Conservation (phyloP, 495 filamentous ascomycete species). For the Melanomma pulvis-pyrius region DNA sequence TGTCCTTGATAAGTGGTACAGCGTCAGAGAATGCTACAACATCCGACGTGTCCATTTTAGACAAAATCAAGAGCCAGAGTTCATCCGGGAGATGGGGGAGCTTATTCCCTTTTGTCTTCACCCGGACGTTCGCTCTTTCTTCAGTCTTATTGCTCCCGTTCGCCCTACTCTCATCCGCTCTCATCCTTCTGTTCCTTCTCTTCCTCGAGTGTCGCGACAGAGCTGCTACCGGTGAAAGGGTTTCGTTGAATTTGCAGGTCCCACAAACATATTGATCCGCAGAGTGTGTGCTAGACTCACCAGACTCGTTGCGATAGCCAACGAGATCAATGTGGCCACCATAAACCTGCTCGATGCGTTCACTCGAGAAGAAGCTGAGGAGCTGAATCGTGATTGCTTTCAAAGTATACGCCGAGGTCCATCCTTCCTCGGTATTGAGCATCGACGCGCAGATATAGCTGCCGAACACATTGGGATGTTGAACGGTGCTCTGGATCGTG, state of each 20-base stretch:
- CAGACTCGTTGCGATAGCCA: background rate
- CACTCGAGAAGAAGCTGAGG: slow-evolving; percentile 64
- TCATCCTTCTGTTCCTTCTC: background rate
- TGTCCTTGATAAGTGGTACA: slow-evolving; percentile 43
- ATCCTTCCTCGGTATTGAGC: slow-evolving; percentile 47
- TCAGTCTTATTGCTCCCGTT: background rate
- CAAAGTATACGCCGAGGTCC: slow-evolving; percentile 56
- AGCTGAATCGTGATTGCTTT: slow-evolving; percentile 56
- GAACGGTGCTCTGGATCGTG: slow-evolving; percentile 54
- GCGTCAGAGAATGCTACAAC: slow-evolving; percentile 47
- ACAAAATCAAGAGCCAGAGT: slow-evolving; percentile 47
- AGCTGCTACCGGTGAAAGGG: background rate
- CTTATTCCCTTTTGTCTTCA: no score
- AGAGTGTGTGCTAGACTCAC: background rate
- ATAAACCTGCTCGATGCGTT: slow-evolving; percentile 50
- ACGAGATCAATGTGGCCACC: slow-evolving; percentile 14
- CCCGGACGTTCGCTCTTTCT: no score
- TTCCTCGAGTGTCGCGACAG: background rate
- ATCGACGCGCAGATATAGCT: slow-evolving; percentile 56
- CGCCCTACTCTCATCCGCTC: background rate
- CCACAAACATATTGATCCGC: background rate
- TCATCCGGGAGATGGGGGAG: slow-evolving; percentile 46
- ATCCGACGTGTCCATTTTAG: slow-evolving; percentile 46
- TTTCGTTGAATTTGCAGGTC: background rate
- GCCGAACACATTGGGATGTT: slow-evolving; percentile 57